Conservation (phyloP, 768 basidiomycete species). For the Tubosaeta sp. region DNA sequence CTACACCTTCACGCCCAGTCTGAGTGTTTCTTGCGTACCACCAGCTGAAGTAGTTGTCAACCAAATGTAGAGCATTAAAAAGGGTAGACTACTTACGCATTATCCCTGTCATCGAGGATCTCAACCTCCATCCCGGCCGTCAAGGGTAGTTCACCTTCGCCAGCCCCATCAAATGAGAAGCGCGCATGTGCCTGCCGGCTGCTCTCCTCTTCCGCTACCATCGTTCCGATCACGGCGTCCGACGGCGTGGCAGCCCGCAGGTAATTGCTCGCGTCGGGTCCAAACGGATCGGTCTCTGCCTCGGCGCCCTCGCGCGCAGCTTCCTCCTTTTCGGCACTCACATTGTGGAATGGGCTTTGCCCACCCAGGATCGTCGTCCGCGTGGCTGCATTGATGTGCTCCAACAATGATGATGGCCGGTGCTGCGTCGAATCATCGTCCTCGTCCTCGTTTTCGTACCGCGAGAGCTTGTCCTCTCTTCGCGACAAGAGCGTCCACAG, state of each 20-base stretch:
- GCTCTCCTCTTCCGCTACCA: slow-evolving; percentile 56
- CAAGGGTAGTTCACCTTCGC: slow-evolving; percentile 73
- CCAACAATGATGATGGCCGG: slow-evolving; percentile 82
- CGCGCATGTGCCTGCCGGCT: slow-evolving; percentile 76
- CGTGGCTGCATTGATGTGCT: slow-evolving; percentile 89
- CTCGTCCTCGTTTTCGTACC: slow-evolving; percentile 64
- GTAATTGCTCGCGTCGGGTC: slow-evolving; percentile 73
- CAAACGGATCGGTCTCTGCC: slow-evolving; percentile 51
- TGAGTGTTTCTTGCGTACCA: slow-evolving; percentile 86
- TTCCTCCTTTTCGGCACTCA: slow-evolving; percentile 54
- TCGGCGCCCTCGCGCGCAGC: slow-evolving; percentile 32
- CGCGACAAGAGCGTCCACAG: slow-evolving; percentile 86
- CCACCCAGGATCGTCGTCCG: slow-evolving; percentile 74
- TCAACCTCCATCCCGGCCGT: slow-evolving; percentile 68
- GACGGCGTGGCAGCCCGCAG: slow-evolving; percentile 78
- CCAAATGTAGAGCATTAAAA: neutral
- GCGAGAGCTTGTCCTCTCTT: slow-evolving; percentile 65
- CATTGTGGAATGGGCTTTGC: slow-evolving; percentile 33
- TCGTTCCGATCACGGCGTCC: slow-evolving; percentile 59
- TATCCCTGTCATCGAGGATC: slow-evolving; percentile 75
- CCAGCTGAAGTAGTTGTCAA: slow-evolving; percentile 55
- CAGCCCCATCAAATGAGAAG: slow-evolving; percentile 76
- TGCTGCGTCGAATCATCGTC: slow-evolving; percentile 76
- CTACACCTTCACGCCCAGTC: slow-evolving; percentile 82
- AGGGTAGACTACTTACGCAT: slow-evolving; percentile 53